Percentiles rank a stretch among this genome's conserved stretches.
phyloP scores from a whole-genome alignment of 305 asterid genomes.

The Fraxinus latifolia region DNA sequence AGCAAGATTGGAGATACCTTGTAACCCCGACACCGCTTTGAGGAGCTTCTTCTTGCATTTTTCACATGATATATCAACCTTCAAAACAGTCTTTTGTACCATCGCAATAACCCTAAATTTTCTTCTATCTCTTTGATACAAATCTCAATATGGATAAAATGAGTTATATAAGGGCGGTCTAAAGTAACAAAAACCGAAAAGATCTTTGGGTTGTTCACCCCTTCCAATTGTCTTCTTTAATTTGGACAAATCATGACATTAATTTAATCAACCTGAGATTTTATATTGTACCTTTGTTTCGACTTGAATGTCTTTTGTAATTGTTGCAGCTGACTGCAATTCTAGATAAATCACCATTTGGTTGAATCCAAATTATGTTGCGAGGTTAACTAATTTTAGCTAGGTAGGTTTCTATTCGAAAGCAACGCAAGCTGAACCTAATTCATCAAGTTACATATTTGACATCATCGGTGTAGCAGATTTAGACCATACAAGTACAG shows the following conservation, averaged over 20 bases:
- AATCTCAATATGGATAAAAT: neutral
- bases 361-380: neutral
- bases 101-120: conserved; percentile 5
- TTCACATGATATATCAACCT: conserved; percentile 39
- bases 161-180: neutral
- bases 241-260: neutral
- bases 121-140: neutral
- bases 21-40: conserved; percentile 40
- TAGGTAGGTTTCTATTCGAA: neutral
- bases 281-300: neutral
- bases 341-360: neutral
- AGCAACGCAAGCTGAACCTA: too few relatives aligned
- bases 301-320: neutral
- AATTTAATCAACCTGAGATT: neutral
- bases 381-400: neutral
- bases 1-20: conserved; percentile 24
- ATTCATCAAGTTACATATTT: too few relatives aligned
- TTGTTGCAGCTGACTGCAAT: neutral
- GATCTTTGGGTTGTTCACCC: conserved; percentile 36
- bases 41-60: conserved; percentile 44
- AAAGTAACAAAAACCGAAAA: neutral
- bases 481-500: too few relatives aligned
- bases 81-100: conserved; percentile 44
- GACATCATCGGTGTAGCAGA: too few relatives aligned
- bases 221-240: neutral